Conservation (phyloP, 495 filamentous ascomycete species). For the Talaromyces stipitatus region DNA sequence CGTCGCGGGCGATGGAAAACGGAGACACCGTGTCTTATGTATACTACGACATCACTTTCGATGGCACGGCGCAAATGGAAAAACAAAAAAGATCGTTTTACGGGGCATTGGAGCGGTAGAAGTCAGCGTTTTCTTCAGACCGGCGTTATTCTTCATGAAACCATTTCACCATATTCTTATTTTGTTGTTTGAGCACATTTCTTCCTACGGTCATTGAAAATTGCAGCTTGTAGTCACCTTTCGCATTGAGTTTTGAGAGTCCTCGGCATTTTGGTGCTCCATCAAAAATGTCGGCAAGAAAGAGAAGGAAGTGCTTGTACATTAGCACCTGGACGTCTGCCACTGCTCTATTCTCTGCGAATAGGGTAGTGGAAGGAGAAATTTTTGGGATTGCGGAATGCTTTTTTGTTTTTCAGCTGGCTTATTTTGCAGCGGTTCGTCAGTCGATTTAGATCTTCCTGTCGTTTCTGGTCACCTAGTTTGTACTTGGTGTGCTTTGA, state of each 20-base stretch:
- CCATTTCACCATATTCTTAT: constrained; percentile 1
- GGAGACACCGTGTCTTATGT: constrained; percentile 8
- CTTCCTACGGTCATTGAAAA: not conserved
- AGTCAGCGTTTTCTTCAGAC: not conserved
- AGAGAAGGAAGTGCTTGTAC: constrained; percentile 4
- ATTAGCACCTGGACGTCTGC: constrained; percentile 6
- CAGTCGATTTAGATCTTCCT: constrained; percentile 3
- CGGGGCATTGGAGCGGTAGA: constrained; percentile 9
- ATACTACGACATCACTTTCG: constrained; percentile 8
- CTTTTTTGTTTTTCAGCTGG: constrained; percentile 2
- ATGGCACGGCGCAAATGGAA: constrained; percentile 3
- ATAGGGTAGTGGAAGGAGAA: constrained; percentile 7
- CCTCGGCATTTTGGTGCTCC: constrained; percentile 2
- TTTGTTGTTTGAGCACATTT: not conserved
- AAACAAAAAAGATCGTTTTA: constrained; percentile 3
- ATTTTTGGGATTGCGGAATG: constrained; percentile 1
- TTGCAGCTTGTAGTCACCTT: not conserved
- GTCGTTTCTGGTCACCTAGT: not conserved
- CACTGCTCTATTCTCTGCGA: not conserved
- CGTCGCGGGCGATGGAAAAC: not conserved
- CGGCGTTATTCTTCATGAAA: constrained; percentile 4
- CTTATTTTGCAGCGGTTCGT: constrained; percentile 4
- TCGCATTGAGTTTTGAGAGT: constrained; percentile 1
- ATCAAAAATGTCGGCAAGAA: not conserved
- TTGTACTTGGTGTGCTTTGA: not conserved